A percentile compares a stretch with the other conserved stretches of the same genome.
phyloP scores from a whole-genome alignment of 2,329 filamentous ascomycete genomes.

The Colletotrichum lupini region DNA sequence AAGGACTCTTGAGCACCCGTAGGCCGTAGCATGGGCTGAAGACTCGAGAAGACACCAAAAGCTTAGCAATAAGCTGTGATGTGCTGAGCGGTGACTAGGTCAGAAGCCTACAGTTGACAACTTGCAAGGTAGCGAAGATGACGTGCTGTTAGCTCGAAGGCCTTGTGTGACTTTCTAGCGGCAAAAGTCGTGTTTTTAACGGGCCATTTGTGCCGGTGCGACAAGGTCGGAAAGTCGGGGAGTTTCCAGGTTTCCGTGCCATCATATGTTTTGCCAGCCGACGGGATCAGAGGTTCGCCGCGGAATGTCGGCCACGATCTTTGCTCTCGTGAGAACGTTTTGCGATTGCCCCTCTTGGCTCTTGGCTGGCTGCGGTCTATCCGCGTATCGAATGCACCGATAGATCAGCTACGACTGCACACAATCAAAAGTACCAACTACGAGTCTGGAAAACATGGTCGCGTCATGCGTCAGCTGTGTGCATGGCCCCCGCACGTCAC shows the following conservation, averaged over 20 bases:
- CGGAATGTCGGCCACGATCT: background rate
- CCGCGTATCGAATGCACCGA: too few relatives aligned
- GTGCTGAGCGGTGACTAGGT: too few relatives aligned
- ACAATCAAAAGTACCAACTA: background rate
- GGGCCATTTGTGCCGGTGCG: too few relatives aligned
- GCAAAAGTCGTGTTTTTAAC: too few relatives aligned
- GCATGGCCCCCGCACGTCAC: background rate
- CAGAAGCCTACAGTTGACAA: too few relatives aligned
- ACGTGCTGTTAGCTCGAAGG: too few relatives aligned
- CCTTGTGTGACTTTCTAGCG: too few relatives aligned
- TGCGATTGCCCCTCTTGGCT: background rate
- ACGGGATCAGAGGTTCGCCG: background rate
- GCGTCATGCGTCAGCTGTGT: constrained; percentile 6
- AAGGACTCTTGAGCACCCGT: background rate
- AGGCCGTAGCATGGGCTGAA: too few relatives aligned
- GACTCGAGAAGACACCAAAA: too few relatives aligned
- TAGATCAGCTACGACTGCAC: background rate
- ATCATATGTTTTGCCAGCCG: background rate
- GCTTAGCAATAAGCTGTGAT: too few relatives aligned
- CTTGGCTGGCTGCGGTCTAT: background rate
- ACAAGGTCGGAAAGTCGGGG: background rate
- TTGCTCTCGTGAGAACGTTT: background rate
- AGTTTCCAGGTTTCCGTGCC: background rate
- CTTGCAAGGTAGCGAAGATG: too few relatives aligned
- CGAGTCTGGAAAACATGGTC: background rate